Evolutionary conservation across 768 basidiomycete genomes (phyloP), one percentile per base, ranked within the genome.

Genomic region (Leccinellum rugosiceps): DNA sequence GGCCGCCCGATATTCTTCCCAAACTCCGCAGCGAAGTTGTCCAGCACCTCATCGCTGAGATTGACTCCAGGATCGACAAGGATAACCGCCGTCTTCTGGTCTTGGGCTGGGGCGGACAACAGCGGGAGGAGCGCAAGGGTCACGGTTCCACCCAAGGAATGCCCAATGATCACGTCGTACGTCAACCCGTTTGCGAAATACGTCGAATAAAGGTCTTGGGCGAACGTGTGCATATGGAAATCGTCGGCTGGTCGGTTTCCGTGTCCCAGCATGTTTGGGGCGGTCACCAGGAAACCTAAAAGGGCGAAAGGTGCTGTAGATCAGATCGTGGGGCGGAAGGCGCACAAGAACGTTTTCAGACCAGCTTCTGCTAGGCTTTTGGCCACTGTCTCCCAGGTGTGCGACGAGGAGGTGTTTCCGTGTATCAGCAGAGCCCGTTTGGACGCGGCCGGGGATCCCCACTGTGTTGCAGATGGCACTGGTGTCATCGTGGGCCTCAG

Each of bases 121-220:
- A 63, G 35, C 6, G 56, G 49, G 17, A 66, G 45, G 13, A 63
- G 62, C 4, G 55, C 52, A 10, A 66, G 44, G 1, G 35, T 15
- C 21, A 63, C 50, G 4, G 47, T 52, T 11, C 48, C 65, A 6
- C 65, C 61, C 1, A 66, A 26, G 2, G 58, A 66, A 48, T 60
- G 62, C 8, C 58, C 64, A 21, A 65, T 44, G 55, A 66, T 63
- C 41, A 60, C 53, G 46, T 63, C 58, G 30, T 59, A 66, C 8
- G 45, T 31, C 31, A 41, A 26, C 13, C 57, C 56, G 34, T 48
- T 30, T n/a, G 58, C 41, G 30, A 66, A 56, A 49, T 66, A 66
- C 7, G 61, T 53, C 32, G 56, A 41, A 23, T 55, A 49, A 17
- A 66, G 52, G 46, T 63, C 65, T 15, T 54, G 52, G 25, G 62